Evolutionary conservation across 495 filamentous ascomycete species (phyloP).

Genomic region (Neurospora cerealis): DNA sequence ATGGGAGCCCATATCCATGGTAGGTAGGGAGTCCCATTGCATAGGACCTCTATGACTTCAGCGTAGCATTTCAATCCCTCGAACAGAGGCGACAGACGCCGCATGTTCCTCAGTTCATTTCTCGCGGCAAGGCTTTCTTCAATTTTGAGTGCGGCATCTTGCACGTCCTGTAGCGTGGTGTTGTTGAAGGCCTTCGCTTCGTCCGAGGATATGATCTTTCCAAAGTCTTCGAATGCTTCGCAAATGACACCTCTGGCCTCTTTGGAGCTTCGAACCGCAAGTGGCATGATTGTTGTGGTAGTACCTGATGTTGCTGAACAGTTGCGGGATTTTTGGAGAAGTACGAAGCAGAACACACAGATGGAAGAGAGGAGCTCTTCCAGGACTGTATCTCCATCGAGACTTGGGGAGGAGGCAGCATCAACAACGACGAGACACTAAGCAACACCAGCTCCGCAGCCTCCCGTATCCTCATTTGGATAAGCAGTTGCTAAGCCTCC

Average conservation of each 20-base stretch:
- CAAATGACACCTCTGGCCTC: conserved; percentile 7
- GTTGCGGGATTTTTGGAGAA: not conserved
- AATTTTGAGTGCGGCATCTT: conserved; percentile 22
- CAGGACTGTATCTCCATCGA: not conserved
- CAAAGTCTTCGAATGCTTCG: conserved; percentile 23
- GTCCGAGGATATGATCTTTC: conserved; percentile 15
- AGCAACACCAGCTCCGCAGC: not conserved
- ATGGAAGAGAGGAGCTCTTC: not conserved
- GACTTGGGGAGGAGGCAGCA: not conserved
- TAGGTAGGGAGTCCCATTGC: conserved; percentile 36
- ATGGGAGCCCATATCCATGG: conserved; percentile 41
- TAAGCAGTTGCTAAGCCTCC: not conserved
- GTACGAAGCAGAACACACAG: not conserved
- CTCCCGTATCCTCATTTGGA: not conserved
- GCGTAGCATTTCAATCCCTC: conserved; percentile 29
- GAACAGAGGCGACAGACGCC: conserved; percentile 29
- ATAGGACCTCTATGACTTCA: conserved; percentile 30
- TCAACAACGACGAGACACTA: not conserved
- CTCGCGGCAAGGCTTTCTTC: conserved; percentile 30
- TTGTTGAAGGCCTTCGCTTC: conserved; percentile 20
- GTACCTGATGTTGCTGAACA: not conserved
- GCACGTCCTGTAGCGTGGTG: conserved; percentile 27
- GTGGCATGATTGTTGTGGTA: conserved; percentile 1
- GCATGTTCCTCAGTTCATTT: conserved; percentile 33
- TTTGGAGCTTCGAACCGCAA: not conserved